These are phyloP conservation scores for Fusarium secorum DNA, from an alignment of 2,329 filamentous ascomycete species.

Conservation along the genomic window DNA sequence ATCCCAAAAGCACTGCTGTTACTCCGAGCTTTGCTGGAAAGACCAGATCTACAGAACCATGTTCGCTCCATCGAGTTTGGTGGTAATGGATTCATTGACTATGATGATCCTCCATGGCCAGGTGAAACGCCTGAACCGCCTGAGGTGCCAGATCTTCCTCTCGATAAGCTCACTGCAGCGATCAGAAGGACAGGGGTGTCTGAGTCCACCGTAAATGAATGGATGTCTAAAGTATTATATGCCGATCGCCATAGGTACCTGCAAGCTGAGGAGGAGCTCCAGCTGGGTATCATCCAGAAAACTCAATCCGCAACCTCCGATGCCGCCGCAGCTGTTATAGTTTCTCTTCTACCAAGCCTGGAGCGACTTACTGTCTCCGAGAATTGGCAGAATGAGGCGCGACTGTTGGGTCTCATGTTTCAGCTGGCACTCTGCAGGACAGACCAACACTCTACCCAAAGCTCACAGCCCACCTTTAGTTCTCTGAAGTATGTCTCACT, in stretches of 20 bases:
- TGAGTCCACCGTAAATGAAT: not conserved
- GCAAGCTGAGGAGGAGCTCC: not conserved
- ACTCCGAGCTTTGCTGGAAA: not conserved
- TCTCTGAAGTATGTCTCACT: not conserved
- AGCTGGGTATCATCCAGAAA: not conserved
- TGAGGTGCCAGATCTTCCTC: not conserved
- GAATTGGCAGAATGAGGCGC: not conserved
- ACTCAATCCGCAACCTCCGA: not conserved
- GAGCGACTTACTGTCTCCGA: not conserved
- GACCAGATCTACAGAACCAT: not conserved
- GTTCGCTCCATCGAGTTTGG: not conserved
- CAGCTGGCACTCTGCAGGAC: not conserved
- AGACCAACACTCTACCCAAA: not conserved
- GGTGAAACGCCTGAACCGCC: not conserved
- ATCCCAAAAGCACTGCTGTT: not conserved
- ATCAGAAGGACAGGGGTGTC: not conserved
- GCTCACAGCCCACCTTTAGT: not conserved
- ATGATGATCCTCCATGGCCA: not conserved
- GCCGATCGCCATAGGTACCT: not conserved
- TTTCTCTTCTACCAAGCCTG: not conserved
- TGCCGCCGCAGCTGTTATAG: not conserved
- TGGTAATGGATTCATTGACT: not conserved
- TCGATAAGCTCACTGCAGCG: not conserved
- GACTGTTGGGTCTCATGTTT: not conserved
- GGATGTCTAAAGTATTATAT: not conserved